phyloP scores from a whole-genome alignment of 2,329 filamentous ascomycete genomes.

The Phaeosphaeria sp. region DNA sequence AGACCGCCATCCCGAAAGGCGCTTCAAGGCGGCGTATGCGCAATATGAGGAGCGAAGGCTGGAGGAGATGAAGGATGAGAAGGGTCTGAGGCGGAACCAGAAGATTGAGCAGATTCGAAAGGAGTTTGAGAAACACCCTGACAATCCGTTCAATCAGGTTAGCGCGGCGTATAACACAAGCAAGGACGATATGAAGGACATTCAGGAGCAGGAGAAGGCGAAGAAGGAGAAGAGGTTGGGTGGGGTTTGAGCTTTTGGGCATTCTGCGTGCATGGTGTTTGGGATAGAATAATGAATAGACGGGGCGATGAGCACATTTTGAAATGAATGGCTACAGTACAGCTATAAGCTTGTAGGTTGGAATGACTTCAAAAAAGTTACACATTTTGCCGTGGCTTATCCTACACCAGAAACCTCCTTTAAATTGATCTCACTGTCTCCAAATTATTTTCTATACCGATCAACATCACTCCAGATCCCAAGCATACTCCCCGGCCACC shows the following conservation, averaged over 20 bases:
- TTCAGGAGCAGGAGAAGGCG: conserved; percentile 70
- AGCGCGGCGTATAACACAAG: conserved; percentile 77
- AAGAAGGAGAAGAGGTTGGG: conserved; percentile 77
- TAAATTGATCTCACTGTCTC: not conserved
- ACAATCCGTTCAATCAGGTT: conserved; percentile 95
- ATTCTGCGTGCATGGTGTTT: conserved; percentile 11
- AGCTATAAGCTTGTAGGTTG: too few relatives aligned
- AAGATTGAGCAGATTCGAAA: conserved; percentile 83
- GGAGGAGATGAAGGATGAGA: conserved; percentile 84
- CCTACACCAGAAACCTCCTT: not conserved
- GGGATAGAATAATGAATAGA: conserved; percentile 20
- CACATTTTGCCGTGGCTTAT: not conserved
- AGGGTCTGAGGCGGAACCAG: conserved; percentile 81
- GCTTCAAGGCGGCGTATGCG: conserved; percentile 85
- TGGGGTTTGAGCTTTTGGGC: conserved; percentile 13
- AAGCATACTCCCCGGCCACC: conserved; percentile 7
- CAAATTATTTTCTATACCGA: not conserved
- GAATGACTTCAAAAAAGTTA: too few relatives aligned
- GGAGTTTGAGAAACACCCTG: conserved; percentile 93
- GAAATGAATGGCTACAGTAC: too few relatives aligned
- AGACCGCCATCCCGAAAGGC: conserved; percentile 85
- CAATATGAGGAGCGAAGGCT: conserved; percentile 82
- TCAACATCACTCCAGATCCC: not conserved
- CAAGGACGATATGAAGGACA: conserved; percentile 74
- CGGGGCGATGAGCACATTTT: too few relatives aligned